phyloP scores from a whole-genome alignment of 768 basidiomycete species.

The Lentinula edodes region DNA sequence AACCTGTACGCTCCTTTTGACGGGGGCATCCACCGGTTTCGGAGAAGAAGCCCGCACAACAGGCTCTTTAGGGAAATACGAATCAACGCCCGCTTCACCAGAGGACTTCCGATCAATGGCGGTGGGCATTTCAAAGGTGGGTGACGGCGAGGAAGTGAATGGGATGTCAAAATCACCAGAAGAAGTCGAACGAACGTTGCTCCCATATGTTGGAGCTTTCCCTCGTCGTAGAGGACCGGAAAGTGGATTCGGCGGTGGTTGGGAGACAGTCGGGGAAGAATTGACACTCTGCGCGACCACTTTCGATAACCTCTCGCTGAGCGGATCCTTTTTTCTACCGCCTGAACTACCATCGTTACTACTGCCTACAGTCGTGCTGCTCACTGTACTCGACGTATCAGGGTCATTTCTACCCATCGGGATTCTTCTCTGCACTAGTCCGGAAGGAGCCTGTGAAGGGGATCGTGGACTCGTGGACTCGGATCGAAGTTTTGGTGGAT shows the following conservation, averaged over 20 bases:
- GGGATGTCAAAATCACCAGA: neutral
- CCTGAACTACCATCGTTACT: neutral
- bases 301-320: conserved; percentile 38
- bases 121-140: neutral
- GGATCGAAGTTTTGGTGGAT: neutral
- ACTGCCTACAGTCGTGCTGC: conserved; percentile 1
- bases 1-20: neutral
- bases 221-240: neutral
- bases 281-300: conserved; percentile 25
- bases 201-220: neutral
- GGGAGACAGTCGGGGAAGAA: neutral
- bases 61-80: neutral
- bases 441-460: neutral
- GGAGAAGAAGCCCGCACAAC: neutral
- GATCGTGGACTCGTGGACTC: neutral
- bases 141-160: neutral
- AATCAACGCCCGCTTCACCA: neutral
- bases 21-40: neutral
- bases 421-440: neutral
- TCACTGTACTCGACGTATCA: neutral
- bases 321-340: conserved; percentile 25
- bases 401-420: neutral
- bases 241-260: neutral
- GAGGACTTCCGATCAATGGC: neutral
- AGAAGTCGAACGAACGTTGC: neutral